A percentile compares a stretch with the other conserved stretches of the same genome.
Conservation (phyloP, 768 basidiomycete species). For the Agrocybe pediades region DNA sequence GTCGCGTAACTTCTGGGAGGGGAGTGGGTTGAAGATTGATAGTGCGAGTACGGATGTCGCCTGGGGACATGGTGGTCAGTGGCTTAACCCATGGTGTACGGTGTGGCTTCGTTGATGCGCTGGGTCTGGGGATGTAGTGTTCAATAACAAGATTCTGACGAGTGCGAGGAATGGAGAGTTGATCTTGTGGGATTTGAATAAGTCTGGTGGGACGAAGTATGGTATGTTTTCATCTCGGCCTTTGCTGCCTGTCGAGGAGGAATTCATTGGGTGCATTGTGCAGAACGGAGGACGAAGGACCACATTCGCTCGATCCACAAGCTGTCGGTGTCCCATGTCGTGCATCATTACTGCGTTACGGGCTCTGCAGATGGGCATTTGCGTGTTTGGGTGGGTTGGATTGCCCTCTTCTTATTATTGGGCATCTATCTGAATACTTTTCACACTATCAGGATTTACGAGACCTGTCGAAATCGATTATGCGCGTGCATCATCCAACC, state of each 20-base stretch:
- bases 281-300: constrained; percentile 68
- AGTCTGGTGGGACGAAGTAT: constrained; percentile 65
- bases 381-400: constrained; percentile 78
- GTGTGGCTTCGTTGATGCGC: constrained; percentile 12
- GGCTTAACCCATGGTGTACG: neutral
- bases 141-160: constrained; percentile 75
- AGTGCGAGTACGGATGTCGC: constrained; percentile 78
- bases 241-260: neutral
- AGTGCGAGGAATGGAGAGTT: constrained; percentile 82
- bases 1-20: constrained; percentile 78
- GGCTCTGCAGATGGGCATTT: constrained; percentile 81
- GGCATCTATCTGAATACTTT: neutral
- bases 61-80: constrained; percentile 74
- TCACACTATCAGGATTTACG: constrained; percentile 66
- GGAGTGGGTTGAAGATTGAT: constrained; percentile 77
- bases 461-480: constrained; percentile 65
- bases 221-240: constrained; percentile 43
- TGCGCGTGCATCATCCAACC: constrained; percentile 71
- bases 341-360: constrained; percentile 74
- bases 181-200: constrained; percentile 82
- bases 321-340: constrained; percentile 65
- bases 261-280: neutral
- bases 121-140: constrained; percentile 54
- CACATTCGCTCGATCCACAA: constrained; percentile 75
- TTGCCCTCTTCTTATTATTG: neutral